Base-by-base conservation (phyloP, 192 early-diverging fungal species). In the Phycomyces nitens region DNA sequence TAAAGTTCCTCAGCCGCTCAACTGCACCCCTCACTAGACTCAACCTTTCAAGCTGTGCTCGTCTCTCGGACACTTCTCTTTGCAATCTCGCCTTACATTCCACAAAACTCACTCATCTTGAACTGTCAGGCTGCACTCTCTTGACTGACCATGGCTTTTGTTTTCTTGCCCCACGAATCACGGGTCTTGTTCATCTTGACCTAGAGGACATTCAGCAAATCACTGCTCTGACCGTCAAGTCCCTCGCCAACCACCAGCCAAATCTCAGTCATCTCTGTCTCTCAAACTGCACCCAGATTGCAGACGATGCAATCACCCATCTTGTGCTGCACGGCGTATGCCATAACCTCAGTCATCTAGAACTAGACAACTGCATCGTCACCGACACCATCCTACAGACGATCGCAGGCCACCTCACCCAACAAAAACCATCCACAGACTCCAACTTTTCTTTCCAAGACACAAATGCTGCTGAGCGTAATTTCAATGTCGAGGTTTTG, bases 311-410 rank as follows among this genome's bases (percentile, higher is more conserved):
- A 18, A 60, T 78, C 34, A 58, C 49, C 8, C 22, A 58, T 40
- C 60, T 78, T 9, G 44, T 78, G 7, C n/a, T 70, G 5, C 55
- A 60, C 29, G 74, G 69, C 2, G 52, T 29, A 23, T 80, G 72
- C 50, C 34, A 56, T 15, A 44, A 69, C 8, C 22, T 83, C 20
- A 18, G 66, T 6, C 74, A 79, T 24, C 8, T 83, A 3, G 78
- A 80, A 56, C 57, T 83, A n/a, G 81, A 75, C 55, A 76, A 72
- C 10, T 80, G 78, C 57, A 56, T 59, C 10, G 68, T 83, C 8
- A 83, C 81, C 18, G 81, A 83, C 44, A 26, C 66, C 2, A 47
- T 69, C 2, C 55, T 83, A 12, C 62, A 75, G 4, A 72, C 76
- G 34, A 76, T 83, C 68, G 81, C 81, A 10, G 69, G 55, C 7